Conservation (phyloP, 495 filamentous ascomycete genomes). For the Xanthoparmelia taractica region DNA sequence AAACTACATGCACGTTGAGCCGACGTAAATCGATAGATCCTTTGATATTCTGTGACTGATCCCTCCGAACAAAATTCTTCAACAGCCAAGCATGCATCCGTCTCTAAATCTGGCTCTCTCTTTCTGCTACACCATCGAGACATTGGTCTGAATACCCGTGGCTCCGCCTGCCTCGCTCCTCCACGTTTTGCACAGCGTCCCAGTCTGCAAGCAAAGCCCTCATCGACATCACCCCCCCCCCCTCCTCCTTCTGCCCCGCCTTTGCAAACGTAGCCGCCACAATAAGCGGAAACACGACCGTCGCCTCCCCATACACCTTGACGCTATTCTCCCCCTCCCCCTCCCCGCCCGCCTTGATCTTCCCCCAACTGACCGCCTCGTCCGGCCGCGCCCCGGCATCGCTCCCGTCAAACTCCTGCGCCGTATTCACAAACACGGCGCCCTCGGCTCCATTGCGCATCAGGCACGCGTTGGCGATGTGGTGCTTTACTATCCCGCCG, state of each 20-base stretch:
- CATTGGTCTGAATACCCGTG: too few species aligned
- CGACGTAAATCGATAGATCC: background rate
- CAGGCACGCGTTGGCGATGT: conserved; percentile 92
- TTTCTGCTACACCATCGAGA: too few species aligned
- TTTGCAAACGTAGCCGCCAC: conserved; percentile 90
- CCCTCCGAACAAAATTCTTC: too few species aligned
- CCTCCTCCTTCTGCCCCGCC: background rate
- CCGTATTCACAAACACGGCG: conserved; percentile 95
- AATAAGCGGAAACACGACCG: conserved; percentile 85
- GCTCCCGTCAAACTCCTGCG: conserved; percentile 91
- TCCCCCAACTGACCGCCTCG: conserved; percentile 96
- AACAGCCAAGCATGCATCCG: background rate
- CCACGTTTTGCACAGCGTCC: background rate
- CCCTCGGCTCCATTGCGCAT: conserved; percentile 97
- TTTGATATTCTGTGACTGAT: background rate
- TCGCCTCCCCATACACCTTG: conserved; percentile 93
- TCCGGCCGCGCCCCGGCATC: conserved; percentile 94
- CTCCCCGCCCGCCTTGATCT: conserved; percentile 81
- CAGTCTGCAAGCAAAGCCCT: background rate
- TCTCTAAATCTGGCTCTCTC: background rate
- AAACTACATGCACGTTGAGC: background rate
- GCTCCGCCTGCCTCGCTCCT: too few species aligned
- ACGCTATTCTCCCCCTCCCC: too few species aligned
- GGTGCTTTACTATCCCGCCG: conserved; percentile 89
- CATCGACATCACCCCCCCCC: conserved; percentile 32